Evolutionary conservation across 2,329 filamentous ascomycete species (phyloP).

Genomic region (Penicillium crustosum): DNA sequence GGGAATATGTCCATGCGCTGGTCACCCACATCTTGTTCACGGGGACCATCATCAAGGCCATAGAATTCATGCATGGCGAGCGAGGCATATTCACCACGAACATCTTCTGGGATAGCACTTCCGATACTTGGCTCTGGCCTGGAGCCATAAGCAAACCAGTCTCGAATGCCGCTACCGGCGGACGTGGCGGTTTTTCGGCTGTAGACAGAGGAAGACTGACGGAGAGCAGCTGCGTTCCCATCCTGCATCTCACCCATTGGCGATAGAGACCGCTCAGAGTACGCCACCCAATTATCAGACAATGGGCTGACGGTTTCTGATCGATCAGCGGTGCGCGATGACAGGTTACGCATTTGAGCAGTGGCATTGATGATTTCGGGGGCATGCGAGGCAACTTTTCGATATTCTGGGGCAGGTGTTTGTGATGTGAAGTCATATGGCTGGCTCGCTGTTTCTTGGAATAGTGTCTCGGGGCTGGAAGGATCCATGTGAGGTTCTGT

Average conservation of each 20-base stretch:
- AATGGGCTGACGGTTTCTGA: conserved; percentile 38
- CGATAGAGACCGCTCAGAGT: conserved; percentile 37
- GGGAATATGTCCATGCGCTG: conserved; percentile 36
- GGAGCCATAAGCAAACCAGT: conserved; percentile 37
- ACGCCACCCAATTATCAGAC: conserved; percentile 46
- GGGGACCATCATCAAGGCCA: conserved; percentile 32
- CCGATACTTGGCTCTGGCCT: conserved; percentile 31
- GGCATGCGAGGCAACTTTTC: conserved; percentile 29
- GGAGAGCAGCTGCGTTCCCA: conserved; percentile 23
- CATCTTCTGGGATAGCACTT: conserved; percentile 35
- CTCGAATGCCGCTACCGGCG: conserved; percentile 29
- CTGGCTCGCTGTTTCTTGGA: conserved; percentile 29
- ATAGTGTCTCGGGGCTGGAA: conserved; percentile 32
- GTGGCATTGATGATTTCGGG: conserved; percentile 35
- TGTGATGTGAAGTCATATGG: conserved; percentile 32
- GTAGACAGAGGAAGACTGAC: conserved; percentile 38
- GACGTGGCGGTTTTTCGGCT: conserved; percentile 29
- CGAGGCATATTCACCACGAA: conserved; percentile 40
- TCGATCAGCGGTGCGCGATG: conserved; percentile 30
- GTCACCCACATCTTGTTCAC: conserved; percentile 40
- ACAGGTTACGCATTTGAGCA: conserved; percentile 31
- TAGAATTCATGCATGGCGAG: conserved; percentile 37
- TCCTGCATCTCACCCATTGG: conserved; percentile 26
- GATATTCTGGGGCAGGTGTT: conserved; percentile 29
- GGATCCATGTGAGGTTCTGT: conserved; percentile 23